These are phyloP conservation scores for Plasmodium vinckei DNA, from an alignment of 169 alveolate species.

Conservation along the genomic window DNA sequence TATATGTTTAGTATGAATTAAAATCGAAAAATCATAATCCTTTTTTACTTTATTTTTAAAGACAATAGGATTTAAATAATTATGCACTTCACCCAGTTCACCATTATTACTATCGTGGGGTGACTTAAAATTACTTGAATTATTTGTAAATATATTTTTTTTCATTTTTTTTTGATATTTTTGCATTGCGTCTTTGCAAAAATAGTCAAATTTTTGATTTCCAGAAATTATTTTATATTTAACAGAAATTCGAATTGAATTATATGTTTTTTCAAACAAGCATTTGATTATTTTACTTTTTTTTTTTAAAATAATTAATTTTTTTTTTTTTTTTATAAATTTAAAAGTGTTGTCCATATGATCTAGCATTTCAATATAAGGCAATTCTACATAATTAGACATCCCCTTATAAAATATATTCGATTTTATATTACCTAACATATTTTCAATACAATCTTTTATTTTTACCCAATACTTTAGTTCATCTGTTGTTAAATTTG, in stretches of 20 bases:
- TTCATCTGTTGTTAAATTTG: conserved; percentile 55
- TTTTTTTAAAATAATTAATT: conserved; percentile 16
- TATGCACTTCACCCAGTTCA: conserved; percentile 2
- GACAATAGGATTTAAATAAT: conserved; percentile 49
- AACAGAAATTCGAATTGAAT: conserved; percentile 61
- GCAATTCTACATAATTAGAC: conserved; percentile 45
- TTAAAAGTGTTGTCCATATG: neutral
- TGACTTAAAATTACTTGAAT: neutral
- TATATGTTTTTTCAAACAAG: conserved; percentile 52
- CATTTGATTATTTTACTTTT: conserved; percentile 51
- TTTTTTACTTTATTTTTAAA: conserved; percentile 32
- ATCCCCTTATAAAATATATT: conserved; percentile 10
- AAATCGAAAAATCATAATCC: conserved; percentile 50
- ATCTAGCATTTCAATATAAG: conserved; percentile 38
- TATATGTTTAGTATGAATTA: conserved; percentile 39
- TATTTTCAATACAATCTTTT: conserved; percentile 31
- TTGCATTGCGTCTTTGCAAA: conserved; percentile 24
- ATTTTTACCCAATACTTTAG: conserved; percentile 38
- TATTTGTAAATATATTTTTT: conserved; percentile 9
- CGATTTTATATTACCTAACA: conserved; percentile 36
- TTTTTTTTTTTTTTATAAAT: conserved; percentile 46
- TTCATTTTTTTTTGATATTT: conserved; percentile 60
- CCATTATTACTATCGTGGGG: too few species aligned
- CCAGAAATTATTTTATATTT: conserved; percentile 27
- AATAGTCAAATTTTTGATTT: conserved; percentile 26